Percentiles rank a stretch among this genome's conserved stretches.
phyloP scores from a whole-genome alignment of 805 yeast genomes.

The Zygoascus flipseniorum region DNA sequence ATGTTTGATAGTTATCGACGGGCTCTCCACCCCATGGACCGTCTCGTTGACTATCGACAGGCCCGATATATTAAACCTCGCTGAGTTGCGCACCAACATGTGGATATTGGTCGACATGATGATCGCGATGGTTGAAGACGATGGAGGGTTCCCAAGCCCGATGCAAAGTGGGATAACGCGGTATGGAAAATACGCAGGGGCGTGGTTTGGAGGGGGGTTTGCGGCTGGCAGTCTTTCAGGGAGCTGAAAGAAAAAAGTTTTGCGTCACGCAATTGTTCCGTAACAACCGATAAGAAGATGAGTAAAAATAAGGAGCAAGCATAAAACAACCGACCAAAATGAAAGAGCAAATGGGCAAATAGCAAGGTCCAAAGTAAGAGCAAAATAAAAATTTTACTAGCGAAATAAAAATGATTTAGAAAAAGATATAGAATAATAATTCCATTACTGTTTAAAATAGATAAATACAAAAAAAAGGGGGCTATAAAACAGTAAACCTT shows the following conservation, averaged over 20 bases:
- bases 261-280: neutral
- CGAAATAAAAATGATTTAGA: neutral
- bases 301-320: neutral
- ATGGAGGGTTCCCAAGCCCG: neutral
- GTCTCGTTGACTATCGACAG: neutral
- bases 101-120: neutral
- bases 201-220: neutral
- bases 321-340: no score
- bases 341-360: no score
- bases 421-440: neutral
- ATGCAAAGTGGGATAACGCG: neutral
- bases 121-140: neutral
- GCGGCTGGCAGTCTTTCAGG: no score
- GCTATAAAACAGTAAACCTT: no score
- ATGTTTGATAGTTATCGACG: neutral
- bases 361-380: no score
- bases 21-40: neutral
- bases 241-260: no score
- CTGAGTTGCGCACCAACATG: neutral
- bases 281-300: neutral
- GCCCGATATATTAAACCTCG: neutral
- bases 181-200: neutral
- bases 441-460: neutral
- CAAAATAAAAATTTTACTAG: no score
- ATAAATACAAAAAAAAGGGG: neutral